Conservation (phyloP, 2,329 filamentous ascomycete species). For the Penicillium griseofulvum region DNA sequence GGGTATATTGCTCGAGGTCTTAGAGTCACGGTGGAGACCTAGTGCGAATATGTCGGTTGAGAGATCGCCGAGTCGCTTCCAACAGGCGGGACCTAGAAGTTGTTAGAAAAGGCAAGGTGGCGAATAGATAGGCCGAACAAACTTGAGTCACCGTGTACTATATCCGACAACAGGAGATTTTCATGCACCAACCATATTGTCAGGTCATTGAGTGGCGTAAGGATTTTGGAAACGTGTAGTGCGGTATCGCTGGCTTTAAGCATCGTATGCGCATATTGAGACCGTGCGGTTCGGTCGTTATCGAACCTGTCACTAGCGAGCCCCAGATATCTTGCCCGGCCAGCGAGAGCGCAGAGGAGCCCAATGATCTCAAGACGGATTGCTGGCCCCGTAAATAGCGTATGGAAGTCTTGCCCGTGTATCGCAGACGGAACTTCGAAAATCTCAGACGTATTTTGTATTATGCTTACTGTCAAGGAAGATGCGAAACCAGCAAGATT, state of each 20-base stretch:
- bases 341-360: slow-evolving; percentile 38
- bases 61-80: slow-evolving; percentile 27
- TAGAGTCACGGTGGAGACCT: slow-evolving; percentile 25
- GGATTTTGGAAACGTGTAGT: slow-evolving; percentile 37
- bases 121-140: neutral
- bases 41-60: slow-evolving; percentile 29
- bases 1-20: slow-evolving; percentile 13
- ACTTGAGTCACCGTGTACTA: slow-evolving; percentile 41
- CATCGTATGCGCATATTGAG: slow-evolving; percentile 26
- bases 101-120: neutral
- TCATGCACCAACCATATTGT: slow-evolving; percentile 32
- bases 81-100: slow-evolving; percentile 21
- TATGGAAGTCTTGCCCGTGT: slow-evolving; percentile 37
- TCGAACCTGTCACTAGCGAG: slow-evolving; percentile 17
- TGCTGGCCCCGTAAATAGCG: slow-evolving; percentile 37
- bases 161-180: slow-evolving; percentile 36
- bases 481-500: slow-evolving; percentile 11
- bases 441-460: slow-evolving; percentile 28
- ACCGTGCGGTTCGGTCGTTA: slow-evolving; percentile 4
- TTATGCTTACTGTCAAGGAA: slow-evolving; percentile 14
- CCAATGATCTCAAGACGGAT: slow-evolving; percentile 43
- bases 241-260: slow-evolving; percentile 37
- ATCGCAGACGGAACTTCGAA: slow-evolving; percentile 23
- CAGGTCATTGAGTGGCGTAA: slow-evolving; percentile 42
- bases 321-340: slow-evolving; percentile 26